Evolutionary conservation across 305 asterid species (phyloP).

Genomic region (Petunia hybrid): DNA sequence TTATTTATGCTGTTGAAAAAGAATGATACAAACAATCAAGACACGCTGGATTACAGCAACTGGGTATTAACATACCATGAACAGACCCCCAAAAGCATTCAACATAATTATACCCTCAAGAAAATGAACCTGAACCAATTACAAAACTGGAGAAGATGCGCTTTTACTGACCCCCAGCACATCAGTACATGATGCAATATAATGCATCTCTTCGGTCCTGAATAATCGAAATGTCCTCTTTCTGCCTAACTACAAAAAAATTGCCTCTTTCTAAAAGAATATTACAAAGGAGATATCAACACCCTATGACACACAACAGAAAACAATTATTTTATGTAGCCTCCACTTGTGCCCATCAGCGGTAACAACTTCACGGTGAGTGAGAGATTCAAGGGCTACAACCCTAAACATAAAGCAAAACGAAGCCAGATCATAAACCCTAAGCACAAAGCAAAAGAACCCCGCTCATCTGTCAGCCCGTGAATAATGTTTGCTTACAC

Average conservation of each 20-base stretch:
- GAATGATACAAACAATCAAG: background rate
- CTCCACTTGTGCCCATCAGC: conserved; percentile 36
- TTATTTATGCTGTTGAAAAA: background rate
- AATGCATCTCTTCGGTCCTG: conserved; percentile 21
- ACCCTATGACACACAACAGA: conserved; percentile 55
- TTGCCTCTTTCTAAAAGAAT: conserved; percentile 78
- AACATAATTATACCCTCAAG: conserved; percentile 21
- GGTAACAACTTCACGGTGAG: conserved; percentile 38
- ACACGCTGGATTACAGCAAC: background rate
- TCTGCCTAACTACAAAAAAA: conserved; percentile 81
- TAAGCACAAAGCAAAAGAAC: conserved; percentile 14
- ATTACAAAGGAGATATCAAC: conserved; percentile 81
- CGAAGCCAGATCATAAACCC: background rate
- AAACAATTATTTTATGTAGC: conserved; percentile 50
- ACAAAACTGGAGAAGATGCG: conserved; percentile 27
- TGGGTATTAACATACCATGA: background rate
- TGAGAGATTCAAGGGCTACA: conserved; percentile 4
- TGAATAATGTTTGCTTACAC: conserved; percentile 21
- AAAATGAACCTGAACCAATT: conserved; percentile 24
- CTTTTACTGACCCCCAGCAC: conserved; percentile 15
- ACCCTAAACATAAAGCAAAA: conserved; percentile 23
- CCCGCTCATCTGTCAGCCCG: conserved; percentile 25
- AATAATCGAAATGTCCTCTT: conserved; percentile 39
- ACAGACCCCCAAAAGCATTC: background rate
- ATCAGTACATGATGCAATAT: conserved; percentile 20